A percentile compares a stretch with the other conserved stretches of the same genome.
phyloP scores from a whole-genome alignment of 441 rosid genomes.

The Gossypium davidsonii region DNA sequence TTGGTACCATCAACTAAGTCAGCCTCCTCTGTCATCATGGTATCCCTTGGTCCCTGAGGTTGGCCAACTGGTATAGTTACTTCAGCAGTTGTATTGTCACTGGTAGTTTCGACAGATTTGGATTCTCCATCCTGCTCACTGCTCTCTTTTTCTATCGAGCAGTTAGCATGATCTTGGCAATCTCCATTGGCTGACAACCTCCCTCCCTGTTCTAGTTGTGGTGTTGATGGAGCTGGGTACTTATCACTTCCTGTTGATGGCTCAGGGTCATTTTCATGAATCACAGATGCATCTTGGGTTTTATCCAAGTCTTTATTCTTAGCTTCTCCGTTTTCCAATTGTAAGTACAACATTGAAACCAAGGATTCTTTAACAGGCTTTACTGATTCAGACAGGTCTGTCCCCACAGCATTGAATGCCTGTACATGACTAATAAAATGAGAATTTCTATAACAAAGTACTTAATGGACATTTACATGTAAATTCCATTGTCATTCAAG shows the following conservation, averaged over 20 bases:
- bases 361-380: conserved; percentile 70
- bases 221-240: conserved; percentile 85
- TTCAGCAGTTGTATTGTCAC: conserved; percentile 28
- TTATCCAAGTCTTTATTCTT: conserved; percentile 21
- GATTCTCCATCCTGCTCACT: conserved; percentile 67
- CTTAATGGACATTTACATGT: neutral
- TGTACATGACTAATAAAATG: conserved; percentile 28
- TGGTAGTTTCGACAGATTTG: conserved; percentile 83
- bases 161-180: conserved; percentile 58
- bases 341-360: conserved; percentile 48
- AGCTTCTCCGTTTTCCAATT: conserved; percentile 26
- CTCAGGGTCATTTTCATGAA: conserved; percentile 30
- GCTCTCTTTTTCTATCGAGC: conserved; percentile 52
- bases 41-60: conserved; percentile 22
- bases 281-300: conserved; percentile 24
- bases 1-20: conserved; percentile 34
- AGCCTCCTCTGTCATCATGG: conserved; percentile 48
- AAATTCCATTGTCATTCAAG: conserved; percentile 2
- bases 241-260: conserved; percentile 36
- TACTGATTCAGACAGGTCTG: conserved; percentile 43
- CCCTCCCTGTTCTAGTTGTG: conserved; percentile 55
- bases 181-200: conserved; percentile 58
- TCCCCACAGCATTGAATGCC: conserved; percentile 74
- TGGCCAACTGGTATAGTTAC: conserved; percentile 24
- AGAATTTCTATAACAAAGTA: conserved; percentile 11